Percentiles rank a stretch among this genome's conserved stretches.
These are phyloP conservation scores for Botryococcus braunii DNA, from an alignment of 163 green algal genomes.

Conservation along the genomic window DNA sequence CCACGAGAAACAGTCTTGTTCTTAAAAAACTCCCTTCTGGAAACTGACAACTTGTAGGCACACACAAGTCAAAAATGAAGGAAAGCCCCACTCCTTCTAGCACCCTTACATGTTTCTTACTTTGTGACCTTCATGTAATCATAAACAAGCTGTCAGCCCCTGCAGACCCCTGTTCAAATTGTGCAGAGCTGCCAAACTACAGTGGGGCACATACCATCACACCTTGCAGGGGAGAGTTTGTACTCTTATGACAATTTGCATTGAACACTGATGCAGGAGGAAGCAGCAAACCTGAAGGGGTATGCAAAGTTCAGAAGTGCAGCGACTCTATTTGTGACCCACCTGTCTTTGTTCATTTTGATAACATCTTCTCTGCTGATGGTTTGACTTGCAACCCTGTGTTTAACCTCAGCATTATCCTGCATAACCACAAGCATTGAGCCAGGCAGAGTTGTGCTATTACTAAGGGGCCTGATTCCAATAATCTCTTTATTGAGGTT, in stretches of 20 bases:
- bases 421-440: conserved; percentile 11
- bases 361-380: conserved; percentile 58
- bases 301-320: not conserved
- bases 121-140: no score
- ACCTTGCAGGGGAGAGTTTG: no score
- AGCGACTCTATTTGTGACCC: not conserved
- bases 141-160: no score
- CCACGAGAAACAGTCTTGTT: not conserved
- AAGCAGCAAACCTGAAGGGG: not conserved
- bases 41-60: no score
- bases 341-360: conserved; percentile 62
- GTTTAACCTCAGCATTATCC: conserved; percentile 34
- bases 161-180: not conserved
- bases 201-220: no score
- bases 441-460: not conserved
- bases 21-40: no score
- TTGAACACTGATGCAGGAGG: not conserved
- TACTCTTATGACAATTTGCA: no score
- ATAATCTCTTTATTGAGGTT: not conserved
- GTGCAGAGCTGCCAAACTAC: no score
- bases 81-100: no score
- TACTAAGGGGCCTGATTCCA: not conserved
- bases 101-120: no score
- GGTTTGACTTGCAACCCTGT: conserved; percentile 47
- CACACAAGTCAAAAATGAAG: no score